Base-by-base conservation (phyloP, 306 rosid genomes). In the Cicer bijugum region DNA sequence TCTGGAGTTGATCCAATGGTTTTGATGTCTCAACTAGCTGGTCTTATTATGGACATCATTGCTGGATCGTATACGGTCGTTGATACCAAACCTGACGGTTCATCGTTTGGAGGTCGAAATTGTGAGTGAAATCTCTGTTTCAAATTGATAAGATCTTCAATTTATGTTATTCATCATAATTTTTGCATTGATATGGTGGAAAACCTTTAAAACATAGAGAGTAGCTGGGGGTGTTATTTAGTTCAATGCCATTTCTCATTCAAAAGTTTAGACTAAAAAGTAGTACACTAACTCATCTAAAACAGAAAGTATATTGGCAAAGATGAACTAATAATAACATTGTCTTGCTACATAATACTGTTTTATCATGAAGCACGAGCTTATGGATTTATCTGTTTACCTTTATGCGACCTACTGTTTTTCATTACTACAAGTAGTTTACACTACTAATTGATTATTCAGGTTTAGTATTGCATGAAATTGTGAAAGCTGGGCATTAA, bases 11-110 rank as follows among this genome's bases (percentile, higher is more conserved):
- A 91, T 88, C 99, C 99, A 67, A 80, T 89, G 87, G 92, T 88
- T 84, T 91, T 94, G 76, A 91, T 91, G 95, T 85, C 96, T 82
- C 99, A 94, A 82, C 87, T 94, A 62, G 96, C 99, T 58, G 89
- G 89, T 78, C 88, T 94, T 63, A 94, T 94, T 75, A 94, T 94
- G 99, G 99, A 94, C 81, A 90, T 94, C 71, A 94, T 94, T 81
- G 97, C 97, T 42, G 97, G 99, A 75, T 89, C 97, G 52, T 87
- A 88, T 88, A 82, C 85, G 44, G 80, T 81, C 42, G 67, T 85
- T 72, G 92, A 87, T 80, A 50, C 81, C 74, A 88, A 89, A 81
- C 73, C 81, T 53, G 85, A 82, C 55, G 88, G 83, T 75, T 84
- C 87, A 43, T 63, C 81, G 68, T 80, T 81, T 81, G 89, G 92